Evolutionary conservation across 805 yeast genomes (phyloP).

Genomic region (Hanseniaspora thailandica): DNA sequence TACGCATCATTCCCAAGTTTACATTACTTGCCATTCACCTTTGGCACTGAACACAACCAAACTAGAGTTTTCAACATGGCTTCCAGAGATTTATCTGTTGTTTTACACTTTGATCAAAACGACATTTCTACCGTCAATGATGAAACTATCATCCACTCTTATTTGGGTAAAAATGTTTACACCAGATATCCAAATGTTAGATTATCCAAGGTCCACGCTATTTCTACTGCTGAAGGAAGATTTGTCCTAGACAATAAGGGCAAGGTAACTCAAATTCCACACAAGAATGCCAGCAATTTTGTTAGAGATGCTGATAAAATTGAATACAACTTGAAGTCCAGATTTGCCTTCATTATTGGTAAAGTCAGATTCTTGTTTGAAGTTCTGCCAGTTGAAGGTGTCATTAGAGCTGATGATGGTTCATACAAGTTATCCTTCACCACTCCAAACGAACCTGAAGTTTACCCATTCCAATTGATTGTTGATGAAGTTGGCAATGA

Average conservation of each 20-base stretch:
- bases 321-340: slow-evolving; percentile 34
- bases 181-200: slow-evolving; percentile 84
- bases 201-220: slow-evolving; percentile 60
- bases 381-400: slow-evolving; percentile 68
- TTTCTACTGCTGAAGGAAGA: slow-evolving; percentile 32
- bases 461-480: slow-evolving; percentile 67
- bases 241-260: slow-evolving; percentile 2
- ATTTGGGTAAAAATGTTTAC: slow-evolving; percentile 51
- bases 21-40: slow-evolving; percentile 50
- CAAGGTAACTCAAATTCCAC: slow-evolving; percentile 22
- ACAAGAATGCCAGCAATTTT: slow-evolving; percentile 39
- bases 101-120: slow-evolving; percentile 37
- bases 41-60: slow-evolving; percentile 45
- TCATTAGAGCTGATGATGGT: slow-evolving; percentile 57
- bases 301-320: slow-evolving; percentile 33
- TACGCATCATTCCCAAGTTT: slow-evolving; percentile 88
- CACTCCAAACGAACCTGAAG: slow-evolving; percentile 31
- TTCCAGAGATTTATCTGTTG: slow-evolving; percentile 69
- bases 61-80: slow-evolving; percentile 76
- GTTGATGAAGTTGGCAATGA: slow-evolving; percentile 62
- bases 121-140: slow-evolving; percentile 38
- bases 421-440: slow-evolving; percentile 66
- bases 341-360: slow-evolving; percentile 53
- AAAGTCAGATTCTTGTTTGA: slow-evolving; percentile 47
- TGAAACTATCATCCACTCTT: slow-evolving; percentile 57